Conservation (phyloP, 116 monocot species). For the Thalassia testudinum region DNA sequence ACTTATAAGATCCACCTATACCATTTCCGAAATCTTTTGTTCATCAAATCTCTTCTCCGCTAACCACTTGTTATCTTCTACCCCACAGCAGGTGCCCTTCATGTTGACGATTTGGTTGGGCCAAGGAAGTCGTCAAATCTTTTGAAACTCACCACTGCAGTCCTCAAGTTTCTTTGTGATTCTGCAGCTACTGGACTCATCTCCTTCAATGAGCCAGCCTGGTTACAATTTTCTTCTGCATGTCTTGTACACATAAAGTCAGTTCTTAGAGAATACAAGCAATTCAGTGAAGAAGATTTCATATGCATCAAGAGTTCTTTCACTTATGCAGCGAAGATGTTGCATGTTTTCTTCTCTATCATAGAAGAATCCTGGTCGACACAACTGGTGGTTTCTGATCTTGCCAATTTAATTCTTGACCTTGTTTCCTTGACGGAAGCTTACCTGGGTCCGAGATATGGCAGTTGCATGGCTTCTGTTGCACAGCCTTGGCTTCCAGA, state of each 20-base stretch:
- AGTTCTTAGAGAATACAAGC: conserved; percentile 10
- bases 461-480: conserved; percentile 19
- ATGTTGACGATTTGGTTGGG: conserved; percentile 11
- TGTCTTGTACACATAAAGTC: conserved; percentile 20
- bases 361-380: conserved; percentile 18
- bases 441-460: conserved; percentile 21
- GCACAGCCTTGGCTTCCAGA: conserved; percentile 60
- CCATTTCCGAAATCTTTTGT: no score
- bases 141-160: conserved; percentile 20
- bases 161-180: conserved; percentile 49
- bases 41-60: background rate
- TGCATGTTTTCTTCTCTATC: conserved; percentile 30
- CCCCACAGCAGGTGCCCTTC: conserved; percentile 5
- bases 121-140: conserved; percentile 21
- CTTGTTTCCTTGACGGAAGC: conserved; percentile 31
- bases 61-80: background rate
- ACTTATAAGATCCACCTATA: no score
- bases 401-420: conserved; percentile 61
- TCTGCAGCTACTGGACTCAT: conserved; percentile 16
- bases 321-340: conserved; percentile 58
- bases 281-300: conserved; percentile 23
- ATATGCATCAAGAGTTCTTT: conserved; percentile 33
- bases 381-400: conserved; percentile 27
- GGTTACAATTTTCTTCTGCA: conserved; percentile 35
- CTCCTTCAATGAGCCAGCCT: conserved; percentile 17